Conservation (phyloP, 345 rosid genomes). For the Citrus reticulata region DNA sequence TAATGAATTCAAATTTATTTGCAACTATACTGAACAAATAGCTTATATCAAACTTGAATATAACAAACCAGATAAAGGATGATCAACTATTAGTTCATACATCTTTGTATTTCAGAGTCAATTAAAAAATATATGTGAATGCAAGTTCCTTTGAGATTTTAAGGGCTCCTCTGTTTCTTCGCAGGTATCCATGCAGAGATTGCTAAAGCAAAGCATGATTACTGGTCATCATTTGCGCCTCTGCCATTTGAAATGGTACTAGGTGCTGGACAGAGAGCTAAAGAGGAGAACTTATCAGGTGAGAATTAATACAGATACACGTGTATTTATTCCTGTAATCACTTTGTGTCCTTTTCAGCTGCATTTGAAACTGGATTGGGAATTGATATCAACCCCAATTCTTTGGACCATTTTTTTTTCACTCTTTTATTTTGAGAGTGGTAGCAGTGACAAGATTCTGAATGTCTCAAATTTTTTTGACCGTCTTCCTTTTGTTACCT, state of each 20-base stretch:
- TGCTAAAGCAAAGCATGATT: slow-evolving; percentile 59
- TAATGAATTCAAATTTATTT: background rate
- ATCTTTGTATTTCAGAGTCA: too few relatives aligned
- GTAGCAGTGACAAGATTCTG: background rate
- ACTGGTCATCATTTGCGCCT: slow-evolving; percentile 95
- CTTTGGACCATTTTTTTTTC: background rate
- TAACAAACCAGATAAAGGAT: background rate
- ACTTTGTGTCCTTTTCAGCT: background rate
- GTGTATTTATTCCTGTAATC: background rate
- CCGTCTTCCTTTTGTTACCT: slow-evolving; percentile 9
- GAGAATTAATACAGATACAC: slow-evolving; percentile 7
- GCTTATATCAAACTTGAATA: background rate
- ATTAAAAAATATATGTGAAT: background rate
- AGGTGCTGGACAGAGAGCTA: slow-evolving; percentile 72
- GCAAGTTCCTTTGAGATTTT: background rate
- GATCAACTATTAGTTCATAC: background rate
- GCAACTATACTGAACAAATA: background rate
- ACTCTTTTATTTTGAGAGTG: background rate
- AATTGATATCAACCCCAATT: background rate
- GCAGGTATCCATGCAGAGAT: slow-evolving; percentile 80
- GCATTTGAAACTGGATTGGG: background rate
- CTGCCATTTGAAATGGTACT: slow-evolving; percentile 70
- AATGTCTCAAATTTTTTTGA: slow-evolving; percentile 13
- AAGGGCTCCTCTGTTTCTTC: slow-evolving; percentile 7
- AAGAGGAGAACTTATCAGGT: slow-evolving; percentile 41